Evolutionary conservation across 1,284 basidiomycete genomes (phyloP), one percentile per base, ranked within the genome.

Genomic region (Leccinum colubrinum): DNA sequence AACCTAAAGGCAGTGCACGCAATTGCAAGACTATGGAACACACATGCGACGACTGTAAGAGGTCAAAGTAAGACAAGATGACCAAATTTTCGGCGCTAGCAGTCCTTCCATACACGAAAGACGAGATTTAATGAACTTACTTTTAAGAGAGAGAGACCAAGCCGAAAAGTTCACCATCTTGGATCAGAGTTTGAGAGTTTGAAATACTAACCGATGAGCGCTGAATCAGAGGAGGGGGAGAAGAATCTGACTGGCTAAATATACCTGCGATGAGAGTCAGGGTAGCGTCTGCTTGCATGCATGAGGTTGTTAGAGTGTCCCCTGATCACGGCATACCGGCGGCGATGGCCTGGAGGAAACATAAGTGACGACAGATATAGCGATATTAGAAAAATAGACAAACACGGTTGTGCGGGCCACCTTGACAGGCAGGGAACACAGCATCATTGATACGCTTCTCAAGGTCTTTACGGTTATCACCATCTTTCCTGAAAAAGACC

Each of bases 371-470:
- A 57, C 2, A 37, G 55, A 55, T 3, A 59, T 55, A 48, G 15
- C 8, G 39, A 35, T 1, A 27, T 2, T 8, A 6, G 15, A 37
- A 48, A 46, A 62, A 59, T n/a, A 12, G n/a, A 77, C 85, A 61
- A 66, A 92, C 90, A 83, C 98, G 97, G 85, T 99, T 99, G 85
- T 99, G 97, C 56, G 97, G 97, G 58, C 97, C 97, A 81, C 97
- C 97, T 82, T 99, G 97, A 87, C 97, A 99, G 53, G 97, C 97
- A 62, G 97, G 97, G 90, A 99, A 99, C 69, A 99, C 97, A 65
- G 97, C 95, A 55, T 96, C 94, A 78, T 99, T 99, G 73, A 99
- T 90, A 61, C 95, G 91, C 78, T 92, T 92, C 85, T 99, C 97
- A 59, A 99, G 86, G 73, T 98, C 93, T 70, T 84, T 76, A 37